Evolutionary conservation across 192 early-diverging fungal species (phyloP).

Genomic region (Mortierella alpina): DNA sequence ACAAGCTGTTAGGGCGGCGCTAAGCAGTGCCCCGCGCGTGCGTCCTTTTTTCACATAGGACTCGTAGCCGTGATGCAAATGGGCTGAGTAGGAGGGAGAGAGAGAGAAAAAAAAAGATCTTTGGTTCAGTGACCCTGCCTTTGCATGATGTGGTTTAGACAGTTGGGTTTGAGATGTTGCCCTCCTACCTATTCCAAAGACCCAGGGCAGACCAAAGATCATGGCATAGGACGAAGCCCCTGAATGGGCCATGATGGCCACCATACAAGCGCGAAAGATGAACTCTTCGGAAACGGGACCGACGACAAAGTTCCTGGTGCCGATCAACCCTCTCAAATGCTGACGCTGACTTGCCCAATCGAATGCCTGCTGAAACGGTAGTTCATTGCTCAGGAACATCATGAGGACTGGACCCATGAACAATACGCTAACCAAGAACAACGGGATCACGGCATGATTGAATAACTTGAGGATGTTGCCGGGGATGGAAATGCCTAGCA

Average conservation of each 20-base stretch:
- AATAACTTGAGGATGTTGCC: slow-evolving; percentile 26
- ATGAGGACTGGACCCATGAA: slow-evolving; percentile 72
- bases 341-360: slow-evolving; percentile 25
- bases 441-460: slow-evolving; percentile 40
- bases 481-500: slow-evolving; percentile 54
- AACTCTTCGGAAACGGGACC: slow-evolving; percentile 17
- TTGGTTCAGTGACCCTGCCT: neutral
- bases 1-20: slow-evolving; percentile 46
- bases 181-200: slow-evolving; percentile 58
- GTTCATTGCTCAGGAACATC: slow-evolving; percentile 54
- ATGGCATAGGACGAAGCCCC: slow-evolving; percentile 42
- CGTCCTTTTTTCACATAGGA: slow-evolving; percentile 57
- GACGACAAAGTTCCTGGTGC: slow-evolving; percentile 25
- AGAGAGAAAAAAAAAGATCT: neutral
- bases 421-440: slow-evolving; percentile 59
- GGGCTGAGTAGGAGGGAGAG: slow-evolving; percentile 55
- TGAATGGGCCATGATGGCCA: slow-evolving; percentile 60
- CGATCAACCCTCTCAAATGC: slow-evolving; percentile 10
- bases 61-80: slow-evolving; percentile 79
- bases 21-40: slow-evolving; percentile 49
- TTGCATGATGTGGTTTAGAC: neutral
- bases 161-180: too few relatives aligned
- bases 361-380: slow-evolving; percentile 59
- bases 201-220: slow-evolving; percentile 75
- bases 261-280: slow-evolving; percentile 66